Evolutionary conservation across 2,329 filamentous ascomycete species (phyloP).

Genomic region (Coleophoma cylindrospora): DNA sequence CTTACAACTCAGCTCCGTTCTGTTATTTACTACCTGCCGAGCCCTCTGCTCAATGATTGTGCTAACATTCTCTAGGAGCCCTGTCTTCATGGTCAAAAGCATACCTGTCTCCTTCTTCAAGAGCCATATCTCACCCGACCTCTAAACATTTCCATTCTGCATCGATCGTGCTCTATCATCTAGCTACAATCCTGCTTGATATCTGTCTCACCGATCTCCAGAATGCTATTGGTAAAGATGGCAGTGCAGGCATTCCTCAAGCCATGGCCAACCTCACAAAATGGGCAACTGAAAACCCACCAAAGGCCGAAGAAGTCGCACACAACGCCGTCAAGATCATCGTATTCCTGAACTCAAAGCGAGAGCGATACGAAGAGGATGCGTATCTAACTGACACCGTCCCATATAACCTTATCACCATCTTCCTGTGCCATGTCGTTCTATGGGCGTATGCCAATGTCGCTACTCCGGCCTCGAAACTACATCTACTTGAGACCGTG

Average conservation of each 20-base stretch:
- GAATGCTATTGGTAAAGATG: constrained; percentile 15
- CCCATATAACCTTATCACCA: constrained; percentile 12
- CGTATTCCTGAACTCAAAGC: constrained; percentile 3
- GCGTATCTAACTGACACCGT: constrained; percentile 9
- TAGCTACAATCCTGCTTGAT: constrained; percentile 12
- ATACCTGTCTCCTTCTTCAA: constrained; percentile 5
- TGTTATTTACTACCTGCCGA: neutral
- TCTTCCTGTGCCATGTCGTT: constrained; percentile 17
- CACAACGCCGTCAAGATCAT: constrained; percentile 13
- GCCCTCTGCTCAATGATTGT: neutral
- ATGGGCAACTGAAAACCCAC: constrained; percentile 8
- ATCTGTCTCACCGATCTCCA: constrained; percentile 14
- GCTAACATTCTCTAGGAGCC: constrained; percentile 2
- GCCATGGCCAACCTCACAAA: constrained; percentile 11
- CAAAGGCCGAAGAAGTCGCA: constrained; percentile 9
- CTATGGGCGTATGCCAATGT: constrained; percentile 16
- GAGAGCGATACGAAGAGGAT: neutral
- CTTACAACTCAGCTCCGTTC: neutral
- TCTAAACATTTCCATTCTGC: constrained; percentile 12
- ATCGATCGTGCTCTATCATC: constrained; percentile 11
- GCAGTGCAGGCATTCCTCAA: constrained; percentile 6
- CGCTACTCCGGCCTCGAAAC: constrained; percentile 4
- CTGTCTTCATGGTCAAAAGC: constrained; percentile 7
- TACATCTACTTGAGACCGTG: constrained; percentile 1
- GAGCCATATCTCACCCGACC: constrained; percentile 3